A percentile compares a stretch with the other conserved stretches of the same genome.
phyloP scores from a whole-genome alignment of 73 alveolate species.

The Tetrahymena malaccensis region DNA sequence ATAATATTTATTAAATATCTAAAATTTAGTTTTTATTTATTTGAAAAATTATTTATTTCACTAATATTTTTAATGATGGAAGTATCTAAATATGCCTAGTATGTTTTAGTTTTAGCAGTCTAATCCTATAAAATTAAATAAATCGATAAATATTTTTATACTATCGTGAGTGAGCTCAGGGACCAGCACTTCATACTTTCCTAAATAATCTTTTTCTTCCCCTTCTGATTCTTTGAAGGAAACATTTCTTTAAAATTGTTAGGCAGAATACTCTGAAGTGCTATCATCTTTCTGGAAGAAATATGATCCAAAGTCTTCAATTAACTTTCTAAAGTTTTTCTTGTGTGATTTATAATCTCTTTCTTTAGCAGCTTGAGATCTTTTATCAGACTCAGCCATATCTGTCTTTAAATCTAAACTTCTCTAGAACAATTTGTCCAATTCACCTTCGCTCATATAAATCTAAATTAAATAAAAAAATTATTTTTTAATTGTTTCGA shows the following conservation, averaged over 20 bases:
- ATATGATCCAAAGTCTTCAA: slow-evolving; percentile 22
- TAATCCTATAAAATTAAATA: slow-evolving; percentile 20
- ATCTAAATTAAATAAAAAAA: not conserved
- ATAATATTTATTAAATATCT: not conserved
- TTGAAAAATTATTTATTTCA: not conserved
- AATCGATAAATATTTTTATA: not conserved
- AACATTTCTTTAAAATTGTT: not conserved
- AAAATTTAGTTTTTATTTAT: too few species aligned
- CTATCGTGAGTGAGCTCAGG: slow-evolving; percentile 37
- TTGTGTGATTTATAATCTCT: slow-evolving; percentile 30
- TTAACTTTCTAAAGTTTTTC: slow-evolving; percentile 11
- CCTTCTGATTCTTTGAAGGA: slow-evolving; percentile 20
- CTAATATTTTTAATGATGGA: slow-evolving; percentile 28
- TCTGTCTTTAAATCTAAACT: slow-evolving; percentile 10
- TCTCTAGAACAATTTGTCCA: slow-evolving; percentile 1
- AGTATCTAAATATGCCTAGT: slow-evolving; percentile 31
- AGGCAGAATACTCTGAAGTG: not conserved
- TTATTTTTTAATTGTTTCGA: not conserved
- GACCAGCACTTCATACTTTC: slow-evolving; percentile 9
- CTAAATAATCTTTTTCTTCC: slow-evolving; percentile 7
- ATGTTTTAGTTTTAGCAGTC: not conserved
- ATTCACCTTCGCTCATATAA: slow-evolving; percentile 13
- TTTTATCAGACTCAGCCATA: slow-evolving; percentile 27
- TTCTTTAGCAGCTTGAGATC: slow-evolving; percentile 10
- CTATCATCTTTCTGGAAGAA: not conserved